These are phyloP conservation scores for Dothideomycetes sp. DNA, from an alignment of 2,329 filamentous ascomycete species.

Conservation along the genomic window DNA sequence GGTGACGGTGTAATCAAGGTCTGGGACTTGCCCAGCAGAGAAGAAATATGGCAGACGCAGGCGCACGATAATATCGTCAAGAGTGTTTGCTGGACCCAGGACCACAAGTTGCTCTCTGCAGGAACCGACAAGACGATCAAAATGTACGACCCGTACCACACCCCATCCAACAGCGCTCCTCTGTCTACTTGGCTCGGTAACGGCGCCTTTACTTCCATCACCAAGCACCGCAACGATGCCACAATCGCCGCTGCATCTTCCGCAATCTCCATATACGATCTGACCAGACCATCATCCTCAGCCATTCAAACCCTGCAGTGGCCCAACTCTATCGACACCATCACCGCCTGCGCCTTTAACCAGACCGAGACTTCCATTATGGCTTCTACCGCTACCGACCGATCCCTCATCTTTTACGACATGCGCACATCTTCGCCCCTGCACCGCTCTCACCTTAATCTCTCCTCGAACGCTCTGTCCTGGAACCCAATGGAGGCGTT, in stretches of 20 bases:
- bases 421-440: slow-evolving; percentile 76
- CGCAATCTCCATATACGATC: slow-evolving; percentile 78
- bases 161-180: slow-evolving; percentile 55
- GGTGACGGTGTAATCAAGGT: slow-evolving; percentile 92
- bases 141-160: slow-evolving; percentile 81
- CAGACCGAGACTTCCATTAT: slow-evolving; percentile 87
- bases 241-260: slow-evolving; percentile 67
- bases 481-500: slow-evolving; percentile 98
- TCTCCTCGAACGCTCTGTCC: slow-evolving; percentile 71
- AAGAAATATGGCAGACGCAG: slow-evolving; percentile 65
- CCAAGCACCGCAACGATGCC: slow-evolving; percentile 68
- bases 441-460: slow-evolving; percentile 66
- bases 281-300: slow-evolving; percentile 63
- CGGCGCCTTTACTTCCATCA: slow-evolving; percentile 71
- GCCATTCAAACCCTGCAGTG: slow-evolving; percentile 75
- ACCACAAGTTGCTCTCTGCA: slow-evolving; percentile 76
- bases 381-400: slow-evolving; percentile 73
- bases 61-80: slow-evolving; percentile 94
- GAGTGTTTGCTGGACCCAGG: slow-evolving; percentile 77
- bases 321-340: slow-evolving; percentile 84
- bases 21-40: slow-evolving; percentile 66
- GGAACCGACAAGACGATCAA: slow-evolving; percentile 80
- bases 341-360: slow-evolving; percentile 82
- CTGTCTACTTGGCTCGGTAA: slow-evolving; percentile 75
- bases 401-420: slow-evolving; percentile 84